Evolutionary conservation across 2,329 filamentous ascomycete genomes (phyloP).

Genomic region (Knufia petricola): DNA sequence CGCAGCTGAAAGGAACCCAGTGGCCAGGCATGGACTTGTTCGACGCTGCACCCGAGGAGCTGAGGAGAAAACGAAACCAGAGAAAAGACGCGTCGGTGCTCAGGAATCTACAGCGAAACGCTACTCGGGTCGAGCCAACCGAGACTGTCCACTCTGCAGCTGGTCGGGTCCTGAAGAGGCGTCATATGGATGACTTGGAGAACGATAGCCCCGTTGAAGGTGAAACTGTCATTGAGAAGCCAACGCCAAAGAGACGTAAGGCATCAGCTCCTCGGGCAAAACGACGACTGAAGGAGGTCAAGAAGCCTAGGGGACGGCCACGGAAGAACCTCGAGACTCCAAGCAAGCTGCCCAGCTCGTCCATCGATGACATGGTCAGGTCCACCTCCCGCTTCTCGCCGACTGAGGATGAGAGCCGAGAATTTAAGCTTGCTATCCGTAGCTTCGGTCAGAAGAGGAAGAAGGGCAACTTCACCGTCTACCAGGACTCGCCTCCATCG

Average conservation of each 20-base stretch:
- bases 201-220: slow-evolving; percentile 40
- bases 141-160: slow-evolving; percentile 39
- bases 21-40: slow-evolving; percentile 46
- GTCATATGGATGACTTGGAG: slow-evolving; percentile 40
- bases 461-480: slow-evolving; percentile 29
- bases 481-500: slow-evolving; percentile 27
- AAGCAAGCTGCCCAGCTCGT: slow-evolving; percentile 19
- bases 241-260: slow-evolving; percentile 24
- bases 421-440: slow-evolving; percentile 28
- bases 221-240: slow-evolving; percentile 30
- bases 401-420: slow-evolving; percentile 25
- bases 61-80: slow-evolving; percentile 42
- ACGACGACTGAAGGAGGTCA: slow-evolving; percentile 12
- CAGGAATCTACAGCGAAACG: slow-evolving; percentile 38
- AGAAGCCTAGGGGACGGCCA: slow-evolving; percentile 8
- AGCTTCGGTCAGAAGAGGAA: slow-evolving; percentile 25
- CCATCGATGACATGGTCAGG: slow-evolving; percentile 15
- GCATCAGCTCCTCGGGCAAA: slow-evolving; percentile 27
- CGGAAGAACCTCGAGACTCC: slow-evolving; percentile 11
- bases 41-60: slow-evolving; percentile 41
- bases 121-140: slow-evolving; percentile 35
- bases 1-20: slow-evolving; percentile 37
- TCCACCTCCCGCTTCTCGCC: slow-evolving; percentile 21
- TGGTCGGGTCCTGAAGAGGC: slow-evolving; percentile 34
- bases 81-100: slow-evolving; percentile 40